These are phyloP conservation scores for Nothophoma quercina DNA, from an alignment of 2,329 filamentous ascomycete genomes.

Conservation along the genomic window DNA sequence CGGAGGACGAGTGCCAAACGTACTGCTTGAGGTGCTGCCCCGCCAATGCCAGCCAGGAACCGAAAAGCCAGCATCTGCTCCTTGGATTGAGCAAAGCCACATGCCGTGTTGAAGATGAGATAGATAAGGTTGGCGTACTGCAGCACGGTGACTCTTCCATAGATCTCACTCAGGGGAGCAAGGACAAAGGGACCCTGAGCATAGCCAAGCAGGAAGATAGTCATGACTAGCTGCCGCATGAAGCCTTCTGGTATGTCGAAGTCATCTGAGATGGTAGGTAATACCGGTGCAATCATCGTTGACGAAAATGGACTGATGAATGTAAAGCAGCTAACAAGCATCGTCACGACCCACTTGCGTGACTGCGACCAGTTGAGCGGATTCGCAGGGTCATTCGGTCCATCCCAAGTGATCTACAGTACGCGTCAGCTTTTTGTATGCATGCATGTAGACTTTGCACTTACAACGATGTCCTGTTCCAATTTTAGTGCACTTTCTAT, in stretches of 20 bases:
- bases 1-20: too few relatives aligned
- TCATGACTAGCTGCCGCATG: slow-evolving; percentile 42
- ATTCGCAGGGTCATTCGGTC: slow-evolving; percentile 55
- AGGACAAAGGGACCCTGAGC: slow-evolving; percentile 49
- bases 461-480: slow-evolving; percentile 29
- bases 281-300: slow-evolving; percentile 49
- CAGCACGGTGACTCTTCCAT: slow-evolving; percentile 43
- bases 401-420: slow-evolving; percentile 53
- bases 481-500: slow-evolving; percentile 7
- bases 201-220: slow-evolving; percentile 49
- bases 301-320: slow-evolving; percentile 50
- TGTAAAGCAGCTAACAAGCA: slow-evolving; percentile 54
- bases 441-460: background rate
- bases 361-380: slow-evolving; percentile 57
- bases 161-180: slow-evolving; percentile 47
- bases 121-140: slow-evolving; percentile 47
- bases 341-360: slow-evolving; percentile 55
- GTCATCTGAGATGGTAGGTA: slow-evolving; percentile 40
- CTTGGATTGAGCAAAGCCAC: slow-evolving; percentile 42
- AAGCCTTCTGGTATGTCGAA: slow-evolving; percentile 42
- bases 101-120: slow-evolving; percentile 44
- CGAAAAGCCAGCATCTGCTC: slow-evolving; percentile 46
- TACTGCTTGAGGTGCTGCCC: slow-evolving; percentile 44
- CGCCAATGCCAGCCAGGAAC: slow-evolving; percentile 45
- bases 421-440: slow-evolving; percentile 14